Percentiles rank a stretch among this genome's conserved stretches.
phyloP scores from a whole-genome alignment of 495 filamentous ascomycete genomes.

The Penicillium diatomitis region DNA sequence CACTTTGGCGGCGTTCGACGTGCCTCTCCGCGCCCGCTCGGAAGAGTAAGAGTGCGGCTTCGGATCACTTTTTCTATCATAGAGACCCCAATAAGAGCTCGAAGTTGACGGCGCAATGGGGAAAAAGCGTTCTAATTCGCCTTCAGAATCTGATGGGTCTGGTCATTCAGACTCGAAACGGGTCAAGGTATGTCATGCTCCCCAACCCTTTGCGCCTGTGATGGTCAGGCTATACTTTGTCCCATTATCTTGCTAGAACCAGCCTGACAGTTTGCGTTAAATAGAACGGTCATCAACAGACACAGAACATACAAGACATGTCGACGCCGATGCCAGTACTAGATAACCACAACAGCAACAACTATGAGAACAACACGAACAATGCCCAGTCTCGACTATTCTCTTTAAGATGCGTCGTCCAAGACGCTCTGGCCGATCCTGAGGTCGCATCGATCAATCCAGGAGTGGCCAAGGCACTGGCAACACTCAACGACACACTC shows the following conservation, averaged over 20 bases:
- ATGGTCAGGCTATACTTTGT: no score
- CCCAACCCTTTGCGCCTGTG: not conserved
- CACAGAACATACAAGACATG: no score
- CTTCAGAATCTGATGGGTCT: not conserved
- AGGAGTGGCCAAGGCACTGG: constrained; percentile 16
- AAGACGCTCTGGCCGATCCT: constrained; percentile 12
- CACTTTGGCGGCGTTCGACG: not conserved
- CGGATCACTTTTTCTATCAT: no score
- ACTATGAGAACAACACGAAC: not conserved
- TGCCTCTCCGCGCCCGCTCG: not conserved
- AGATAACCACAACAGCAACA: no score
- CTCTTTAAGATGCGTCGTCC: constrained; percentile 9
- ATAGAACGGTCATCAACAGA: no score
- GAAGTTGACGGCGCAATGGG: not conserved
- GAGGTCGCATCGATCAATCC: constrained; percentile 6
- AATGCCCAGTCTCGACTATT: constrained; percentile 4
- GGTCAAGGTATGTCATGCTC: constrained; percentile 2
- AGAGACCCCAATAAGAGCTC: no score
- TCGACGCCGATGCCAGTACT: no score
- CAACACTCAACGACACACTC: constrained; percentile 15
- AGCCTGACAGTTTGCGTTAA: no score
- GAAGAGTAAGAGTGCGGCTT: not conserved
- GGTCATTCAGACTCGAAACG: constrained; percentile 1
- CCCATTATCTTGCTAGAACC: no score
- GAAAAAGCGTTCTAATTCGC: not conserved